A percentile compares a stretch with the other conserved stretches of the same genome.
Evolutionary conservation across 1,139 yeast genomes (phyloP).

Genomic region (Hemisphaericaspora xylofermentans): DNA sequence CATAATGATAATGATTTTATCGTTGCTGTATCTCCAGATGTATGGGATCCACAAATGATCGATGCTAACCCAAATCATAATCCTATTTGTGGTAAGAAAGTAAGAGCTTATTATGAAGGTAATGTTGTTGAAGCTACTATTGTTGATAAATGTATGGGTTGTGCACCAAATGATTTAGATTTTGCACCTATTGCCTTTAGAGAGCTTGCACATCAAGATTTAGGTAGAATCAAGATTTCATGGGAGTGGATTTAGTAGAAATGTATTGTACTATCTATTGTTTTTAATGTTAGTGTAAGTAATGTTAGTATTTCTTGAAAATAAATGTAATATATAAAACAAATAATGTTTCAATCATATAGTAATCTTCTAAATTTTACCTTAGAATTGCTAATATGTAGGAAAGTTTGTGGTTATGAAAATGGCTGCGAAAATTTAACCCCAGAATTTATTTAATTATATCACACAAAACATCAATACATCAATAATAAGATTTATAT

Average conservation of each 20-base stretch:
- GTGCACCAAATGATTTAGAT: slow-evolving; percentile 39
- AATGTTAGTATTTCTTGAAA: too few relatives aligned
- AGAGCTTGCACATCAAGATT: slow-evolving; percentile 35
- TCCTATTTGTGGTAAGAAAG: slow-evolving; percentile 43
- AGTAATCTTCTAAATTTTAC: too few relatives aligned
- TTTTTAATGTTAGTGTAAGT: too few relatives aligned
- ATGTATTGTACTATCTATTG: too few relatives aligned
- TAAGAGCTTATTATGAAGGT: slow-evolving; percentile 38
- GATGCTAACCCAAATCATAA: slow-evolving; percentile 42
- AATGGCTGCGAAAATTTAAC: too few relatives aligned
- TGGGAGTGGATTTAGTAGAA: slow-evolving; percentile 33
- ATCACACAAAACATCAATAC: too few relatives aligned
- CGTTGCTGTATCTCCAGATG: slow-evolving; percentile 40
- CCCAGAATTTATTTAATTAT: too few relatives aligned
- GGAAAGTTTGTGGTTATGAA: too few relatives aligned
- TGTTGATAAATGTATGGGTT: slow-evolving; percentile 44
- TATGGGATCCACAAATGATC: slow-evolving; percentile 32
- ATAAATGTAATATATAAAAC: too few relatives aligned
- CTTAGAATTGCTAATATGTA: too few relatives aligned
- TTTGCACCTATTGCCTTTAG: slow-evolving; percentile 45
- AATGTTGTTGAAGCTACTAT: slow-evolving; percentile 45
- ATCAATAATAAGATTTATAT: too few relatives aligned
- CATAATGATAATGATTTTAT: slow-evolving; percentile 49
- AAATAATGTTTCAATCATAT: too few relatives aligned
- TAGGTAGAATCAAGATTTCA: slow-evolving; percentile 44